Conservation (phyloP, 1,284 basidiomycete species). For the Kwoniella shivajii region DNA sequence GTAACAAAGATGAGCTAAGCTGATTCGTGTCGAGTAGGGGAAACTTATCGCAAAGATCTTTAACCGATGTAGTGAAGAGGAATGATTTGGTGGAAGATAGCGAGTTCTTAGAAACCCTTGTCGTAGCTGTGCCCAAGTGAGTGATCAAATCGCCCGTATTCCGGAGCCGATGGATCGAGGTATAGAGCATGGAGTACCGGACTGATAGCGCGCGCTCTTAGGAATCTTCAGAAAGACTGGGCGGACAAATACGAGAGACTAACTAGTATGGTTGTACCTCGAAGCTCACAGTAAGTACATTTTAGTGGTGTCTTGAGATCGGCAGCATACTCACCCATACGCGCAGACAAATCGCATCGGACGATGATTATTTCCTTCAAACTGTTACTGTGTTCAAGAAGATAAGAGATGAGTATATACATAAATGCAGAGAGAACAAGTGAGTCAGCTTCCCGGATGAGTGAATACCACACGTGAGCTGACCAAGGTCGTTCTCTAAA, state of each 20-base stretch:
- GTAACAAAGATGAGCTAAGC: background rate
- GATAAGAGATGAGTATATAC: constrained; percentile 87
- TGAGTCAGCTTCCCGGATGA: constrained; percentile 47
- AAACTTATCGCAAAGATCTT: constrained; percentile 84
- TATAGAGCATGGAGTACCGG: no score
- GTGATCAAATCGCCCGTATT: no score
- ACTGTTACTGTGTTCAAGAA: constrained; percentile 89
- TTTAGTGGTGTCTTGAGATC: background rate
- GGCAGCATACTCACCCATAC: background rate
- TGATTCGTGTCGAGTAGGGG: constrained; percentile 62
- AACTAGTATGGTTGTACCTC: constrained; percentile 89
- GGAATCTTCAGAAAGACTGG: constrained; percentile 86
- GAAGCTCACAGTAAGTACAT: constrained; percentile 74
- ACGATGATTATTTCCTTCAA: constrained; percentile 88
- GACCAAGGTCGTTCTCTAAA: constrained; percentile 20
- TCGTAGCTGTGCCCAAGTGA: constrained; percentile 94
- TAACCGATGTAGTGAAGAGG: constrained; percentile 81
- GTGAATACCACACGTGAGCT: no score
- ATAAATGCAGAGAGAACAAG: constrained; percentile 96
- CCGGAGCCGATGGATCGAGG: background rate
- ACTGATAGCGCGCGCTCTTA: constrained; percentile 47
- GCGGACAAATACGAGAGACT: constrained; percentile 84
- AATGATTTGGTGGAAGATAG: constrained; percentile 76
- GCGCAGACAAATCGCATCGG: constrained; percentile 66
- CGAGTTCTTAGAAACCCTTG: constrained; percentile 89